Percentiles rank a stretch among this genome's conserved stretches.
Evolutionary conservation across 2,329 filamentous ascomycete species (phyloP).

Genomic region (Nemania serpens): DNA sequence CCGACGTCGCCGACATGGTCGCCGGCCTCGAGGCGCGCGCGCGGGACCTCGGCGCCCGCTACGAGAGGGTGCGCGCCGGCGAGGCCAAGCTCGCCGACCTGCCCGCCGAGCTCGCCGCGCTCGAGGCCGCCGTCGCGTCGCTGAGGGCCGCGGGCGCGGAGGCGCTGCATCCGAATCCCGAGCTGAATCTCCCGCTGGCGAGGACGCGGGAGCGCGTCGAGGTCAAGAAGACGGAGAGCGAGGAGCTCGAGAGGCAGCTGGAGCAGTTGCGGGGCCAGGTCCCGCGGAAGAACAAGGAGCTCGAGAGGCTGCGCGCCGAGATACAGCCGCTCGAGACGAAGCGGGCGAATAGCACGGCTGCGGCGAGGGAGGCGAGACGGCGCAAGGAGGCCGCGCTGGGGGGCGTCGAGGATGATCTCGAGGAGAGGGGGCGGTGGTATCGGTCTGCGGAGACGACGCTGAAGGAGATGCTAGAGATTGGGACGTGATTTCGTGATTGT

Average conservation of each 20-base stretch:
- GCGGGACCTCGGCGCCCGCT: slow-evolving; percentile 59
- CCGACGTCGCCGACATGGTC: slow-evolving; percentile 75
- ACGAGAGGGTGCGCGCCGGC: slow-evolving; percentile 56
- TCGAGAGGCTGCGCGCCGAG: slow-evolving; percentile 70
- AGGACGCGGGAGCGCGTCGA: slow-evolving; percentile 61
- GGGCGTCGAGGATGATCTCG: slow-evolving; percentile 72
- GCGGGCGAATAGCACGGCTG: slow-evolving; percentile 65
- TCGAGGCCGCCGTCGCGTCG: slow-evolving; percentile 54
- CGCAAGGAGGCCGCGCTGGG: slow-evolving; percentile 69
- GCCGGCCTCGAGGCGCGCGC: slow-evolving; percentile 70
- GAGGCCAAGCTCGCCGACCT: slow-evolving; percentile 55
- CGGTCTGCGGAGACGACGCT: slow-evolving; percentile 69
- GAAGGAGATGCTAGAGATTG: slow-evolving; percentile 62
- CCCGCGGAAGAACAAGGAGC: slow-evolving; percentile 68
- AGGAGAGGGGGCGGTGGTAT: slow-evolving; percentile 77
- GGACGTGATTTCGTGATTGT: no score
- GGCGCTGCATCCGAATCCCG: slow-evolving; percentile 47
- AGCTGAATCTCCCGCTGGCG: slow-evolving; percentile 59
- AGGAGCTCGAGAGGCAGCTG: slow-evolving; percentile 65
- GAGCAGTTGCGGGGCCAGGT: slow-evolving; percentile 65
- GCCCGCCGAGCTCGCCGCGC: slow-evolving; percentile 52
- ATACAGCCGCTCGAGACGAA: slow-evolving; percentile 70
- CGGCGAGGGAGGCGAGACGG: slow-evolving; percentile 72
- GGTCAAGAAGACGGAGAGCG: slow-evolving; percentile 54
- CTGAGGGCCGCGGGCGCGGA: slow-evolving; percentile 50